A percentile compares a stretch with the other conserved stretches of the same genome.
These are phyloP conservation scores for Zychaea mexicana DNA, from an alignment of 371 early-diverging fungal species.

Conservation along the genomic window DNA sequence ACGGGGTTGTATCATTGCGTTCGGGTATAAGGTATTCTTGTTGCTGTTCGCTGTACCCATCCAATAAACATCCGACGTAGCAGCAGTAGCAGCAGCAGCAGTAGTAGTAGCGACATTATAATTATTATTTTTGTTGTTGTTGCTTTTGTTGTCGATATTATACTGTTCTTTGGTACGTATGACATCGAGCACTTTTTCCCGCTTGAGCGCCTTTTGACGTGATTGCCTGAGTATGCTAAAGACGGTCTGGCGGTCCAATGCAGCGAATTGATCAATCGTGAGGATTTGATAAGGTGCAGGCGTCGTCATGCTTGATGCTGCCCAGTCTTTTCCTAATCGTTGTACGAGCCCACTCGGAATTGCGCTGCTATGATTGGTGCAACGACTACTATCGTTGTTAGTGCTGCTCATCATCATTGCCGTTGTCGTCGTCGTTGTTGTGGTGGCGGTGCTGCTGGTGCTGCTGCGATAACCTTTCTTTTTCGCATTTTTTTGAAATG, in stretches of 20 bases:
- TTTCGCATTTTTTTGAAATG: constrained; percentile 23
- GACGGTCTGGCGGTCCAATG: constrained; percentile 31
- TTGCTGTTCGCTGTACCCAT: no score
- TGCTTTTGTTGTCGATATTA: neutral
- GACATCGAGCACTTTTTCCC: neutral
- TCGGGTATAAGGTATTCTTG: no score
- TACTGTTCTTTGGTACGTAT: constrained; percentile 1
- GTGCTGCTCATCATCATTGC: no score
- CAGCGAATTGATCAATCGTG: constrained; percentile 37
- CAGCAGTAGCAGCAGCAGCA: no score
- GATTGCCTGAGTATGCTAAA: constrained; percentile 34
- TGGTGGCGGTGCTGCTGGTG: no score
- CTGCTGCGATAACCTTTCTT: neutral
- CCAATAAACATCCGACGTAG: no score
- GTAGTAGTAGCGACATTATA: no score
- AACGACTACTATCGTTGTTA: no score
- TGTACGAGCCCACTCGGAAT: constrained; percentile 5
- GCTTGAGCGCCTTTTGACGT: constrained; percentile 25
- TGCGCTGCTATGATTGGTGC: neutral
- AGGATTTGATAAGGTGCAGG: constrained; percentile 45
- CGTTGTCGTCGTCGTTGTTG: no score
- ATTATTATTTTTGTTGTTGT: no score
- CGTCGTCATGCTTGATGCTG: constrained; percentile 22
- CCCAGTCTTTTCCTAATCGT: constrained; percentile 29
- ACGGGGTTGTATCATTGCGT: no score